Evolutionary conservation across 768 basidiomycete species (phyloP), one percentile per base, ranked within the genome.

Genomic region (Porphyrellus cyaneotinctus): DNA sequence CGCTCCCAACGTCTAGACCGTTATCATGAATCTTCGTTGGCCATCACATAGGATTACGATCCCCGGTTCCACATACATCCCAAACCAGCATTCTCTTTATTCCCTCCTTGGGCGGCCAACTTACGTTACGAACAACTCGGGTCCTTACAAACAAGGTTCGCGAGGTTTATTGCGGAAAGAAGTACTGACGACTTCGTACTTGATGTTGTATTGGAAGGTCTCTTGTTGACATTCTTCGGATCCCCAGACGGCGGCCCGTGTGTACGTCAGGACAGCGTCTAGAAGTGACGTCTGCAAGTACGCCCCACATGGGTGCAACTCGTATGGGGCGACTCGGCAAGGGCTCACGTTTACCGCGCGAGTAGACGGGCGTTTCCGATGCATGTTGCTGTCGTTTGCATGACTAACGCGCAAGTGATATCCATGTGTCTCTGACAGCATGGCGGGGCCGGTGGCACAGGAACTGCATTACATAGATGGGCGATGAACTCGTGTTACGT

Each of bases 61-160:
- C 35, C 22, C 52, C 30, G 18, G 38, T 49, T 28, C 31, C 32
- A 22, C 20, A 28, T 17, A 9, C 38, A 28, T 20, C 28, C 43
- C 39, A 48, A 48, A 44, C 47, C 38, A 24, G 39, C 45, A 41
- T 17, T 24, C 26, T 41, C 32, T 41, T 24, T 47, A 47, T 35
- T 32, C 33, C 31, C 15, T 37, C 22, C 32, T 28, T 53, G 45
- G 15, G 18, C 24, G 33, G 42, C 24, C 37, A 26, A 11, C 44
- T 65, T 58, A 65, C 57, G 63, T 64, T 26, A 62, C 47, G 38
- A 13, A 12, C 26, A n/a, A 37, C 6, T 51, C 44, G 37, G 56
- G 15, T 48, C 61, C 50, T 18, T 45, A 14, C 37, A 17, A 42
- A 26, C 47, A 35, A 41, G 48, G 46, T 45, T 43, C 51, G 32